Percentiles rank a stretch among this genome's conserved stretches.
Evolutionary conservation across 805 yeast species (phyloP).

Genomic region (Schwanniomyces occidentalis): DNA sequence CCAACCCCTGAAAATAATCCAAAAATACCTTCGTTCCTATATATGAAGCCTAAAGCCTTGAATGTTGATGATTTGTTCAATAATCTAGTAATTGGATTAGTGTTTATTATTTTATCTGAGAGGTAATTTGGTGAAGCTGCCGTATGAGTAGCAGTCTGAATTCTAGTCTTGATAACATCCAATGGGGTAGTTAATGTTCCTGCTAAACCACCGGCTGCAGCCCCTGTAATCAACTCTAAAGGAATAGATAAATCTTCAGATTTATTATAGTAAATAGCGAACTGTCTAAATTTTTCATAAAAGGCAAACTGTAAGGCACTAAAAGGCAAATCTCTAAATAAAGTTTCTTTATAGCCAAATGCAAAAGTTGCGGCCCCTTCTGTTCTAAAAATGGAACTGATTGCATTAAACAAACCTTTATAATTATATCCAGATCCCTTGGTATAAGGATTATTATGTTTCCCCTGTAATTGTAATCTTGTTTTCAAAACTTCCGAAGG

Average conservation of each 20-base stretch:
- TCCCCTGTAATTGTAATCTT: conserved; percentile 89
- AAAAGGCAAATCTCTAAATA: conserved; percentile 90
- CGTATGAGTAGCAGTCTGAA: conserved; percentile 75
- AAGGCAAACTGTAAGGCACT: conserved; percentile 95
- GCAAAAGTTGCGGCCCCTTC: conserved; percentile 82
- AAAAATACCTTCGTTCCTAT: conserved; percentile 68
- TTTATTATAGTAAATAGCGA: conserved; percentile 47
- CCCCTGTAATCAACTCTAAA: conserved; percentile 83
- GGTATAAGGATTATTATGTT: conserved; percentile 75
- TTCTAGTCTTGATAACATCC: conserved; percentile 88
- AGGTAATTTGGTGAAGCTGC: conserved; percentile 6
- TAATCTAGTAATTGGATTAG: conserved; percentile 9
- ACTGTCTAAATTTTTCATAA: conserved; percentile 76
- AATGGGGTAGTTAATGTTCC: conserved; percentile 87
- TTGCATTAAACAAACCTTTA: conserved; percentile 70
- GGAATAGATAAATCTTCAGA: conserved; percentile 51
- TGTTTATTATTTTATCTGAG: conserved; percentile 1
- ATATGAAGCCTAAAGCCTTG: conserved; percentile 44
- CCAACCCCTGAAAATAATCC: conserved; percentile 95
- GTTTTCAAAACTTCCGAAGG: conserved; percentile 96
- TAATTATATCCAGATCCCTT: conserved; percentile 81
- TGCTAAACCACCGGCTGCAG: conserved; percentile 92
- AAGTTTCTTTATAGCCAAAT: conserved; percentile 92
- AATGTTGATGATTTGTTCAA: conserved; percentile 25
- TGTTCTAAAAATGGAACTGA: conserved; percentile 53